Conservation (phyloP, 257 asterid species). For the Solanum clarkiae region DNA sequence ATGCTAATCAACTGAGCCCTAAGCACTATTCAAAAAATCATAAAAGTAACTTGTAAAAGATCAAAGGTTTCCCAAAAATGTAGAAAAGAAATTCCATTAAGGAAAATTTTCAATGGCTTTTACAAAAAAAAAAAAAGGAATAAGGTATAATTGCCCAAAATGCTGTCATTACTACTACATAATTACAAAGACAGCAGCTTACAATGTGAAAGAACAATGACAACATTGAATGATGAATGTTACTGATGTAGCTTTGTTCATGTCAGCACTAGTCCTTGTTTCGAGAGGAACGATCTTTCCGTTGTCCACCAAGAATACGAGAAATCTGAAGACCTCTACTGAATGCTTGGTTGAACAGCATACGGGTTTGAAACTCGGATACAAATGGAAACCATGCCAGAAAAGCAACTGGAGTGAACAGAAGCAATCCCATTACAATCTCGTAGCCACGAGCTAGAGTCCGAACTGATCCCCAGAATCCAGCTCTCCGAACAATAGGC, state of each 20-base stretch:
- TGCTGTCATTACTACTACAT: neutral
- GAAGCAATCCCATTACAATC: constrained; percentile 76
- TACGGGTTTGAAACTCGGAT: constrained; percentile 89
- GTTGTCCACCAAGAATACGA: constrained; percentile 91
- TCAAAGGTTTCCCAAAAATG: neutral
- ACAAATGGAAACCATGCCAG: constrained; percentile 98
- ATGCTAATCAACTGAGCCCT: neutral
- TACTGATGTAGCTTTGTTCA: neutral
- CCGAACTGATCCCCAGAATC: constrained; percentile 89
- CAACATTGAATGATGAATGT: neutral
- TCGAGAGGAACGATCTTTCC: constrained; percentile 75
- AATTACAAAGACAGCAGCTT: constrained; percentile 1
- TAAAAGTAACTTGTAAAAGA: neutral
- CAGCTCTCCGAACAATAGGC: constrained; percentile 52
- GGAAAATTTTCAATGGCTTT: neutral
- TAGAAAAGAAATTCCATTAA: neutral
- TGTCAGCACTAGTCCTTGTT: constrained; percentile 53
- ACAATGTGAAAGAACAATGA: neutral
- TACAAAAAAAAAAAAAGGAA: neutral
- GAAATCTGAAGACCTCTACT: constrained; percentile 98
- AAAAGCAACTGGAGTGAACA: constrained; percentile 89
- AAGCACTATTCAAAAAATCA: neutral
- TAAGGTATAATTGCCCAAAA: neutral
- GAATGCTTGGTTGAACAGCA: constrained; percentile 98
- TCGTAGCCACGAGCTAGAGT: constrained; percentile 90